Conservation (phyloP, 768 basidiomycete species). For the Calvatia gigantea region DNA sequence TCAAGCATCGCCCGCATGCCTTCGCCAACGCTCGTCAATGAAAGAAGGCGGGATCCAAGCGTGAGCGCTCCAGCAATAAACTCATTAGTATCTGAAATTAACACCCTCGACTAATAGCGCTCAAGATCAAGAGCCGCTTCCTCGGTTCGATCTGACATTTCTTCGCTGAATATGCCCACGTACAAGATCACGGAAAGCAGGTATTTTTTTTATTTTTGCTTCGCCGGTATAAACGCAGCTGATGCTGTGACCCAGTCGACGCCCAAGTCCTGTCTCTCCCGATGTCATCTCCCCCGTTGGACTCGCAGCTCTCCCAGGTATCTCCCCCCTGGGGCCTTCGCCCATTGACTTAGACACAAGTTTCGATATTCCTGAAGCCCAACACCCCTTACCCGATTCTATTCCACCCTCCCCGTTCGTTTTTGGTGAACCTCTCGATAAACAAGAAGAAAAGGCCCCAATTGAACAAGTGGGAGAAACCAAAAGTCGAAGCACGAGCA, state of each 20-base stretch:
- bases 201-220: slow-evolving; percentile 5
- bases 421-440: neutral
- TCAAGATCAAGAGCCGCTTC: slow-evolving; percentile 4
- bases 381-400: slow-evolving; percentile 28
- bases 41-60: neutral
- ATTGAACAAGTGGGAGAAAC: neutral
- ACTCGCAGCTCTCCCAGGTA: slow-evolving; percentile 27
- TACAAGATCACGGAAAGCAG: slow-evolving; percentile 24
- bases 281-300: slow-evolving; percentile 32
- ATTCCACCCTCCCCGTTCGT: slow-evolving; percentile 12
- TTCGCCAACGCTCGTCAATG: neutral
- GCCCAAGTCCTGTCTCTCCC: slow-evolving; percentile 24
- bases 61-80: neutral
- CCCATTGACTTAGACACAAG: slow-evolving; percentile 24
- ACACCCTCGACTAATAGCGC: neutral
- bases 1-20: neutral
- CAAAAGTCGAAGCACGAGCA: neutral
- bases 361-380: slow-evolving; percentile 28
- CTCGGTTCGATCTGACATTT: slow-evolving; percentile 9
- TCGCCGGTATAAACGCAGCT: neutral
- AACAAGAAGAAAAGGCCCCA: neutral
- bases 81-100: neutral
- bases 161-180: slow-evolving; percentile 6
- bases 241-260: slow-evolving; percentile 15
- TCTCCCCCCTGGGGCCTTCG: slow-evolving; percentile 31